Conservation (phyloP, 352 stramenopile species). For the Pythium aquatile region DNA sequence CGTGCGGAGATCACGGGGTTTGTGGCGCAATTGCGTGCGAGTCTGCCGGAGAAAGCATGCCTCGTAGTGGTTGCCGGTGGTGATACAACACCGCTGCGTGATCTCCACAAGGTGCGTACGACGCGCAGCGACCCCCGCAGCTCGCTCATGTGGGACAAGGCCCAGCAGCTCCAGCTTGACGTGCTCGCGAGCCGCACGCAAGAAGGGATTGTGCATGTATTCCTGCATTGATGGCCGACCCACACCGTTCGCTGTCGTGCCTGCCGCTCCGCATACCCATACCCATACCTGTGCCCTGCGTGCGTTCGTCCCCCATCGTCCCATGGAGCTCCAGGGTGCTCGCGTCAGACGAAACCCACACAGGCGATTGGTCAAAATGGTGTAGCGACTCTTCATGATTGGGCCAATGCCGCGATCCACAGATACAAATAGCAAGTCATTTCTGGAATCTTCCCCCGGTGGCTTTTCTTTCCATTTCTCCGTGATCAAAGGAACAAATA, state of each 20-base stretch:
- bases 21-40: constrained; percentile 37
- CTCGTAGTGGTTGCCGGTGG: constrained; percentile 57
- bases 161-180: constrained; percentile 60
- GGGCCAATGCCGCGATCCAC: background rate
- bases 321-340: background rate
- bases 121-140: constrained; percentile 70
- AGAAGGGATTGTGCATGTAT: constrained; percentile 63
- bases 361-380: constrained; percentile 20
- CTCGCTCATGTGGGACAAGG: constrained; percentile 79
- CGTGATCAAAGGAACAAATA: background rate
- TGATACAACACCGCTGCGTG: constrained; percentile 53
- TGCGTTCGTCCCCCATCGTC: background rate
- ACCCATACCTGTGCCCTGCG: background rate
- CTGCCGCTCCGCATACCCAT: constrained; percentile 2
- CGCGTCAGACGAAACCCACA: constrained; percentile 1
- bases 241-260: constrained; percentile 1
- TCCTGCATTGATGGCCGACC: constrained; percentile 37
- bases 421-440: constrained; percentile 25
- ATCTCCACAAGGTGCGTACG: constrained; percentile 76
- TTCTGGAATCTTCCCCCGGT: constrained; percentile 16
- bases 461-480: constrained; percentile 21
- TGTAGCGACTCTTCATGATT: constrained; percentile 25
- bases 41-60: constrained; percentile 51
- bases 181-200: constrained; percentile 45
- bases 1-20: constrained; percentile 42